phyloP scores from a whole-genome alignment of 108 stramenopile species.

The Skeletonema costatum region DNA sequence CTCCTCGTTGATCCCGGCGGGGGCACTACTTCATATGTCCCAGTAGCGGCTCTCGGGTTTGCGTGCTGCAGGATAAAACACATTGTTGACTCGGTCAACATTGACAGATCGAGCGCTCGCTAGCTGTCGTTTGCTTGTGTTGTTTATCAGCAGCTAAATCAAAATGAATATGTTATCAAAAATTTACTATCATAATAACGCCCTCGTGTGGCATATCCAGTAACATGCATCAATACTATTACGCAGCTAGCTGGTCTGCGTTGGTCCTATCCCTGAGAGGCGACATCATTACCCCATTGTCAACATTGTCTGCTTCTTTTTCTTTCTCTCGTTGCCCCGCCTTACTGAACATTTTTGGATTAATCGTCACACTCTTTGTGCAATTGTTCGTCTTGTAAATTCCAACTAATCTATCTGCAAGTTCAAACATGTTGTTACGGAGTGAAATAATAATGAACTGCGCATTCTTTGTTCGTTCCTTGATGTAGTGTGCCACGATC shows the following conservation, averaged over 20 bases:
- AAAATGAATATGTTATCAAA: background rate
- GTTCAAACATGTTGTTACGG: slow-evolving; percentile 99
- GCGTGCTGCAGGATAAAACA: no score
- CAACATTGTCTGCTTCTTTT: background rate
- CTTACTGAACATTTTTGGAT: slow-evolving; percentile 63
- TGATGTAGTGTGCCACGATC: slow-evolving; percentile 99
- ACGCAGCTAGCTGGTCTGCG: slow-evolving; percentile 1
- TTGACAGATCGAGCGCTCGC: no score
- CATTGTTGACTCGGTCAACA: no score
- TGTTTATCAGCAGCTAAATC: background rate
- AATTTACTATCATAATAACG: background rate
- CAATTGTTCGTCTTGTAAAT: slow-evolving; percentile 98
- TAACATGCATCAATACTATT: background rate
- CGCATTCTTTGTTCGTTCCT: slow-evolving; percentile 98
- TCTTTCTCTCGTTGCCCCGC: slow-evolving; percentile 9
- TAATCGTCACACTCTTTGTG: slow-evolving; percentile 97
- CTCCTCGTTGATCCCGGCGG: no score
- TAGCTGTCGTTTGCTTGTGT: no score
- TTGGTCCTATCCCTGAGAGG: slow-evolving; percentile 45
- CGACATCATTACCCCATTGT: slow-evolving; percentile 3
- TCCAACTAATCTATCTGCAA: slow-evolving; percentile 97
- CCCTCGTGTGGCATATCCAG: background rate
- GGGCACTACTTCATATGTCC: no score
- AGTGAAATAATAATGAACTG: slow-evolving; percentile 99
- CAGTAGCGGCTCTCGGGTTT: no score